phyloP scores from a whole-genome alignment of 148 eudicot species.

The Nepenthes gracilis region DNA sequence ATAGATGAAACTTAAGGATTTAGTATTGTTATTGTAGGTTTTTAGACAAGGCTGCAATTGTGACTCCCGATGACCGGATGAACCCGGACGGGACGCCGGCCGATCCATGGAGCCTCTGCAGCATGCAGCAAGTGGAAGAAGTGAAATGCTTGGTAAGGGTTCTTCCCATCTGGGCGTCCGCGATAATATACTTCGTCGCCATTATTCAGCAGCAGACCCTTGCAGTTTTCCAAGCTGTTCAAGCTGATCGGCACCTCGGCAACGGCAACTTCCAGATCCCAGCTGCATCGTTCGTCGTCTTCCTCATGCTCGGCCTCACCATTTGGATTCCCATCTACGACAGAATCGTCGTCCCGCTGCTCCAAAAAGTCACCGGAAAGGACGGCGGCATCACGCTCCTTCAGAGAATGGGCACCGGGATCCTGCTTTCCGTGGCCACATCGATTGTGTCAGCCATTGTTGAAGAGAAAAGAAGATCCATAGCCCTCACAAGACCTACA shows the following conservation, averaged over 20 bases:
- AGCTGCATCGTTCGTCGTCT: constrained; percentile 54
- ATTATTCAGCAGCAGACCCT: constrained; percentile 34
- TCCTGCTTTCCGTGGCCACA: constrained; percentile 31
- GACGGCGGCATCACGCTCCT: constrained; percentile 75
- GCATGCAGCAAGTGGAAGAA: constrained; percentile 68
- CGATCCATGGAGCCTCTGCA: constrained; percentile 56
- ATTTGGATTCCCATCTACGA: constrained; percentile 51
- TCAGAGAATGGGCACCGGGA: constrained; percentile 74
- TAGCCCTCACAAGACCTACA: constrained; percentile 41
- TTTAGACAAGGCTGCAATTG: constrained; percentile 47
- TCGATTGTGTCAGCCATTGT: constrained; percentile 50
- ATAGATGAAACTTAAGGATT: no score
- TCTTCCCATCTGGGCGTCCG: constrained; percentile 60
- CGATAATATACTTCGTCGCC: constrained; percentile 36
- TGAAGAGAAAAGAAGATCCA: constrained; percentile 30
- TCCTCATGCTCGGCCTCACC: constrained; percentile 50
- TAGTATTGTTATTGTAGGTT: constrained; percentile 14
- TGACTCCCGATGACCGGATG: constrained; percentile 20
- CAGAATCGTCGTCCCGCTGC: constrained; percentile 41
- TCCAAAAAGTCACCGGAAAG: constrained; percentile 31
- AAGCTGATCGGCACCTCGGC: constrained; percentile 42
- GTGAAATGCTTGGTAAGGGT: constrained; percentile 50
- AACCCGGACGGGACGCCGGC: constrained; percentile 52
- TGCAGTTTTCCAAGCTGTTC: constrained; percentile 61
- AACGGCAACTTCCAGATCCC: constrained; percentile 40